Conservation (phyloP, 257 asterid genomes). For the Leptodermis oblonga region DNA sequence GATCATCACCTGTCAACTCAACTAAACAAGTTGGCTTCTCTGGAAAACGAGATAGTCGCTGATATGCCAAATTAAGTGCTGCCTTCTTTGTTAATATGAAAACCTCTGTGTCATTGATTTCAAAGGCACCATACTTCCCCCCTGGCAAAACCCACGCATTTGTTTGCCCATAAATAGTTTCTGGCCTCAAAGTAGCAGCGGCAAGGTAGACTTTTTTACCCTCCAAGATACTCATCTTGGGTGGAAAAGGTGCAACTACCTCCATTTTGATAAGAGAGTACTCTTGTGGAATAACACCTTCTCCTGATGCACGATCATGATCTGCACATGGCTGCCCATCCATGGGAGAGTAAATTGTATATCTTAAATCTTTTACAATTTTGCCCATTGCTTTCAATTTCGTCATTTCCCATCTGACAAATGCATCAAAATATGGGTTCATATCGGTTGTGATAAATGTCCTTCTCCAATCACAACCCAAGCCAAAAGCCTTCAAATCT, state of each 20-base stretch:
- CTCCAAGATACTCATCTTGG: constrained; percentile 66
- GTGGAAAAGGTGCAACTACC: constrained; percentile 68
- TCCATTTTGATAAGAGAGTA: constrained; percentile 92
- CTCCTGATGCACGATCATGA: constrained; percentile 94
- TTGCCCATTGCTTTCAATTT: constrained; percentile 73
- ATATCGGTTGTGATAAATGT: constrained; percentile 74
- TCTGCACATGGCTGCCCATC: constrained; percentile 98
- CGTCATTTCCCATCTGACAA: constrained; percentile 87
- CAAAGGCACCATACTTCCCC: constrained; percentile 89
- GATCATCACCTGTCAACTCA: constrained; percentile 82
- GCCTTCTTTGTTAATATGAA: constrained; percentile 68
- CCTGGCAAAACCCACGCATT: constrained; percentile 95
- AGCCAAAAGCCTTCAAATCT: constrained; percentile 84
- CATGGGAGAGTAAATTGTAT: constrained; percentile 69
- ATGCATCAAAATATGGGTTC: constrained; percentile 75
- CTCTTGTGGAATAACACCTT: constrained; percentile 94
- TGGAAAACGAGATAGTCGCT: constrained; percentile 54
- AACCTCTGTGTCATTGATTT: constrained; percentile 70
- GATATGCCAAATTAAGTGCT: constrained; percentile 92
- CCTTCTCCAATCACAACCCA: constrained; percentile 98
- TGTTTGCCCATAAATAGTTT: constrained; percentile 94
- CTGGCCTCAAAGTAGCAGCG: constrained; percentile 92
- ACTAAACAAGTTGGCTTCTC: constrained; percentile 81
- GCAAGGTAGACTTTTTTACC: constrained; percentile 87
- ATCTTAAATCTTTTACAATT: constrained; percentile 81